Evolutionary conservation across 257 asterid genomes (phyloP).

Genomic region (Dorcoceras hygrometricum): DNA sequence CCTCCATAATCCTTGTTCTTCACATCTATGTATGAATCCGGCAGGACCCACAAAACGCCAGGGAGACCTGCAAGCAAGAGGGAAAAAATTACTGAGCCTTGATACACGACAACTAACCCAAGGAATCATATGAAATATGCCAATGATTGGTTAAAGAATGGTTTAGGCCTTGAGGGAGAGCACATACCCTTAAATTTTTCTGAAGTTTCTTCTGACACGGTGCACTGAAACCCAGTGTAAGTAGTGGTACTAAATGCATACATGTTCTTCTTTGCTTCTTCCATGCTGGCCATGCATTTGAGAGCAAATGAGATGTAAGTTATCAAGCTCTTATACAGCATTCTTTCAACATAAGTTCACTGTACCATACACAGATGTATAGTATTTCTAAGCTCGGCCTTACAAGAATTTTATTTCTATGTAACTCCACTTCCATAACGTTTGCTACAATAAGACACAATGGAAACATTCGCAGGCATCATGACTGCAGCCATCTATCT

Average conservation of each 20-base stretch:
- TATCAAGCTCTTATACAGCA: neutral
- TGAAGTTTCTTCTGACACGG: constrained; percentile 95
- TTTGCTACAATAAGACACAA: neutral
- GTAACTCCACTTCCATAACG: neutral
- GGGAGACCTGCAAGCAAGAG: constrained; percentile 65
- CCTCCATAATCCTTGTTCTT: constrained; percentile 99
- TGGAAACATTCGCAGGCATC: neutral
- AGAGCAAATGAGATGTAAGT: constrained; percentile 16
- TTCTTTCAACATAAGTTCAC: neutral
- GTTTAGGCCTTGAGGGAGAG: constrained; percentile 3
- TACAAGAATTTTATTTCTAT: constrained; percentile 8
- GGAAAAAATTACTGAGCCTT: neutral
- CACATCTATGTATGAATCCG: constrained; percentile 95
- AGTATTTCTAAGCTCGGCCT: neutral
- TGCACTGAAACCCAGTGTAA: constrained; percentile 97
- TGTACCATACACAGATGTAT: constrained; percentile 8
- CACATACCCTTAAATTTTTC: constrained; percentile 88
- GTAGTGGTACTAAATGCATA: constrained; percentile 98
- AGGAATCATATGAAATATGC: neutral
- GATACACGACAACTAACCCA: constrained; percentile 1
- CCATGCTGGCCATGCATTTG: constrained; percentile 55
- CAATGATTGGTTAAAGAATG: neutral
- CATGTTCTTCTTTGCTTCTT: constrained; percentile 98
- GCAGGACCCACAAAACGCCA: constrained; percentile 96
- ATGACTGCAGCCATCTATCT: constrained; percentile 14